Evolutionary conservation across 495 filamentous ascomycete species (phyloP).

Genomic region (Penicillium pancosmium): DNA sequence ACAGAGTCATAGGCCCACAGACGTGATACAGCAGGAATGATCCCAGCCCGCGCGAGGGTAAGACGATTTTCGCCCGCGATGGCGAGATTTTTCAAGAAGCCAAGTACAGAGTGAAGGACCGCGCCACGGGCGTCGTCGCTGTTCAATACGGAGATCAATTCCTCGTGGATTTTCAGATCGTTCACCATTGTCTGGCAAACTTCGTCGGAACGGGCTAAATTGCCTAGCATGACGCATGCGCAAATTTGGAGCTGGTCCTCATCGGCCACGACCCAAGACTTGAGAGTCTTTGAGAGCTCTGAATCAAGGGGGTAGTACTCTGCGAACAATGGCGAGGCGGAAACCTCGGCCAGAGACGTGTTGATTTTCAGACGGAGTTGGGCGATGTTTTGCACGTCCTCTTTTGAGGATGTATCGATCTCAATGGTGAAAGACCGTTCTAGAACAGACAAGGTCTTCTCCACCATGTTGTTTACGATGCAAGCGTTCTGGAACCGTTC

Average conservation of each 20-base stretch:
- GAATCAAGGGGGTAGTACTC: constrained; percentile 51
- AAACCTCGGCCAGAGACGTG: constrained; percentile 64
- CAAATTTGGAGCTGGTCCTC: constrained; percentile 68
- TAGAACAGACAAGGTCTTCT: constrained; percentile 36
- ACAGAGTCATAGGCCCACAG: constrained; percentile 64
- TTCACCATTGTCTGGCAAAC: constrained; percentile 60
- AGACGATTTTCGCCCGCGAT: constrained; percentile 66
- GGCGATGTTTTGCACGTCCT: constrained; percentile 54
- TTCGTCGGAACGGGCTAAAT: constrained; percentile 72
- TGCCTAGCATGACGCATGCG: constrained; percentile 75
- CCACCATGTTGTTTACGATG: constrained; percentile 37
- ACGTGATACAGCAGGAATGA: constrained; percentile 56
- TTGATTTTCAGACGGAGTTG: constrained; percentile 59
- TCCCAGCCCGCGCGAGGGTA: constrained; percentile 55
- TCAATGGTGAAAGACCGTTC: constrained; percentile 33
- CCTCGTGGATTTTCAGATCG: constrained; percentile 53
- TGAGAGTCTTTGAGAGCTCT: constrained; percentile 54
- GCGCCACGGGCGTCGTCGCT: constrained; percentile 46
- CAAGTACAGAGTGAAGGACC: constrained; percentile 65
- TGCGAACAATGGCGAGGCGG: constrained; percentile 58
- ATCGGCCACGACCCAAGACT: constrained; percentile 50
- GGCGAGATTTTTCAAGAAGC: constrained; percentile 81
- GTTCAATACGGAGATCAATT: constrained; percentile 57
- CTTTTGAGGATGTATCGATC: constrained; percentile 35
- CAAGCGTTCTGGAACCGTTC: constrained; percentile 46